These are phyloP conservation scores for Andrographis paniculata DNA, from an alignment of 305 asterid genomes.

Conservation along the genomic window DNA sequence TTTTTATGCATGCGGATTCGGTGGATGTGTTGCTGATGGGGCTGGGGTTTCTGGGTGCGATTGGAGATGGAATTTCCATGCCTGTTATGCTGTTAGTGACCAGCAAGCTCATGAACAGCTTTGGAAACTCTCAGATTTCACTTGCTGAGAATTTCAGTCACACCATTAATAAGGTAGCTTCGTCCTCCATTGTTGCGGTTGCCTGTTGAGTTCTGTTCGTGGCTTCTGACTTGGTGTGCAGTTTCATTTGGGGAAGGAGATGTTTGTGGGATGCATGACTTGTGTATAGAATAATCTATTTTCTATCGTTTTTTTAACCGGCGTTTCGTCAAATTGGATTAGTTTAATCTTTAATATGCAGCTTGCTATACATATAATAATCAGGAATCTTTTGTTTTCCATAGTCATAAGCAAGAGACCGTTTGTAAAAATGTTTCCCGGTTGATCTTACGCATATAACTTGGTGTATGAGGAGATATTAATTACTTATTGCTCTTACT, in stretches of 20 bases:
- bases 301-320: background rate
- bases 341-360: background rate
- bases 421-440: no score
- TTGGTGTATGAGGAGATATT: no score
- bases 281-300: background rate
- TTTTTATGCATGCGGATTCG: constrained; percentile 80
- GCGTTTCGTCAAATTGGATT: background rate
- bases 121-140: constrained; percentile 38
- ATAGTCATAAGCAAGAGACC: background rate
- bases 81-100: constrained; percentile 65
- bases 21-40: constrained; percentile 52
- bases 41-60: constrained; percentile 58
- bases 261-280: background rate
- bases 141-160: constrained; percentile 28
- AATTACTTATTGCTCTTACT: background rate
- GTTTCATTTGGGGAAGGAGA: background rate
- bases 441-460: no score
- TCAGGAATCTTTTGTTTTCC: constrained; percentile 4
- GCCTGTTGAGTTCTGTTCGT: background rate
- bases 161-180: constrained; percentile 50
- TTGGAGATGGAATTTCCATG: constrained; percentile 71
- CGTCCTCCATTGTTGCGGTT: background rate
- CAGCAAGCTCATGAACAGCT: constrained; percentile 65
- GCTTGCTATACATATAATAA: no score
- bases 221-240: background rate